These are phyloP conservation scores for Phialocephala sp. DNA, from an alignment of 2,329 filamentous ascomycete species.

Conservation along the genomic window DNA sequence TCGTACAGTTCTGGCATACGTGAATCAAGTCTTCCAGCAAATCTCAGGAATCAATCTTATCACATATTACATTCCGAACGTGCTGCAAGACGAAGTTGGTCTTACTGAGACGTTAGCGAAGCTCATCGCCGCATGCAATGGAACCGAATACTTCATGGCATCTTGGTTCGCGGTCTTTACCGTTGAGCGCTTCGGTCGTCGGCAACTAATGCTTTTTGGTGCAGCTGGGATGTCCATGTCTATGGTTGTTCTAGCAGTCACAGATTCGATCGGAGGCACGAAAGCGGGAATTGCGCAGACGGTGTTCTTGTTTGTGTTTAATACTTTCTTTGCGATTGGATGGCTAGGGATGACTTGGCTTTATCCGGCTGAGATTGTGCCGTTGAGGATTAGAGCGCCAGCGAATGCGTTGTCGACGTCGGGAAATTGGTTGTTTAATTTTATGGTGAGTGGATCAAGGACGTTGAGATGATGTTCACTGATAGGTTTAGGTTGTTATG, in stretches of 20 bases:
- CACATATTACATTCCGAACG: slow-evolving; percentile 2
- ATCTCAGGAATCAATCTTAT: slow-evolving; percentile 10
- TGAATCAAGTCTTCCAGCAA: slow-evolving; percentile 8
- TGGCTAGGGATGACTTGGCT: slow-evolving; percentile 10
- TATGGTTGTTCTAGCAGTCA: slow-evolving; percentile 62
- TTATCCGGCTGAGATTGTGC: slow-evolving; percentile 9
- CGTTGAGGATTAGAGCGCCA: slow-evolving; percentile 2
- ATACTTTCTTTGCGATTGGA: slow-evolving; percentile 7
- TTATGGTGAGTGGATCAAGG: not conserved
- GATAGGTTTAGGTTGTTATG: slow-evolving; percentile 10
- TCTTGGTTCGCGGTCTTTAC: slow-evolving; percentile 47
- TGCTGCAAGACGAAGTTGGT: not conserved
- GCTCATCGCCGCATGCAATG: slow-evolving; percentile 3
- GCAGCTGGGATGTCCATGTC: slow-evolving; percentile 65
- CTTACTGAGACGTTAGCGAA: not conserved
- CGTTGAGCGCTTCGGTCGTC: slow-evolving; percentile 65
- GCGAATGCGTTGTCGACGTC: not conserved
- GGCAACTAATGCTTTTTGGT: slow-evolving; percentile 76
- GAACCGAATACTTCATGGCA: slow-evolving; percentile 48
- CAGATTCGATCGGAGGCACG: slow-evolving; percentile 19
- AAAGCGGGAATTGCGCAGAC: slow-evolving; percentile 5
- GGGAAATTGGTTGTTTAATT: slow-evolving; percentile 5
- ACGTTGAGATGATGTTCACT: not conserved
- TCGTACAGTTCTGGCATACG: not conserved
- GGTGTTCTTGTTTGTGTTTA: slow-evolving; percentile 3